Base-by-base conservation (phyloP, 129 eudicot species). In the Smallanthus sonchifolius region DNA sequence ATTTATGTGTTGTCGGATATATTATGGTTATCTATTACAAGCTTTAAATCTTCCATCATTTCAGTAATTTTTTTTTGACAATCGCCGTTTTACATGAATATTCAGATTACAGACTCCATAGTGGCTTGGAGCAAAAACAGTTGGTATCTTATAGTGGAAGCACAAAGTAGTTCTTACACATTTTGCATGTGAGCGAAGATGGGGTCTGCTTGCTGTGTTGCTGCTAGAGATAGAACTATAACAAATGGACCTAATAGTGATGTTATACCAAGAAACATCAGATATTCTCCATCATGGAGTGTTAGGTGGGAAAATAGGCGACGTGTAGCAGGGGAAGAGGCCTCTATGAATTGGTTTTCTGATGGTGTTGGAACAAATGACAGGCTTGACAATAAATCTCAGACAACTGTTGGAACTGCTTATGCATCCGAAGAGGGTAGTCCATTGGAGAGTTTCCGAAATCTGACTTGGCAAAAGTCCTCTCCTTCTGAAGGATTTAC, bases 181-280 rank as follows among this genome's bases (percentile, higher is more conserved):
- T 75, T 61, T 69, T 56, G 70, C 84, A 67, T 81, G 76, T 81
- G 77, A 76, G 67, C 65, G 66, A 90, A 44, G 71, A 95, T 95
- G 97, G 99, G 99, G 42, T 85, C 97, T 69, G 95, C 96, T 49
- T 95, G 99, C 57, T 95, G 99, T 81, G 96, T 95, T 81, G 97
- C 97, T 79, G 92, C 97, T 40, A 95, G 84, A 77, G 99, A 91
- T 74, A 87, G 89, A 82, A 89, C 90, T 57, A 77, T 91, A 71
- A 80, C 91, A 67, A 86, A 81, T 79, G 86, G 90, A 81, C 51
- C 97, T 7, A 70, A 67, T 57, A 69, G 85, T 82, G 92, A 88
- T 20, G 61, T 70, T 75, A 38, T 87, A 74, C 88, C 77, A 15
- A 88, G 99, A 82, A 87, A 88, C 73, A 61, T 83, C 40, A 76